These are phyloP conservation scores for Tetracladium marchalianum DNA, from an alignment of 495 filamentous ascomycete species.

Conservation along the genomic window DNA sequence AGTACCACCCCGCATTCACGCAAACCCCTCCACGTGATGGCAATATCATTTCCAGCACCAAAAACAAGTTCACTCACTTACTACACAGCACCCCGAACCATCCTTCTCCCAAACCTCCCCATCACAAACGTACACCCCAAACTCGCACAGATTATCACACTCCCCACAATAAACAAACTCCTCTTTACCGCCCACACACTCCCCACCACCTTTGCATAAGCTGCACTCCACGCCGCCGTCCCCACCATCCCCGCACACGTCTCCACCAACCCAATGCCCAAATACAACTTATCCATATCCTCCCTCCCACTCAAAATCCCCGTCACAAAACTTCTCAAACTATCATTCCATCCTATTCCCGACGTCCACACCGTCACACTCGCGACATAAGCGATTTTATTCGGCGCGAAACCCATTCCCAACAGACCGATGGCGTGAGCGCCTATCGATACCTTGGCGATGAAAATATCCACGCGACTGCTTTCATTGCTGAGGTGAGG, in stretches of 20 bases:
- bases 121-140: constrained; percentile 1
- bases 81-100: not conserved
- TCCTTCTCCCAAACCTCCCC: not conserved
- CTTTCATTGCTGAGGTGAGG: no score
- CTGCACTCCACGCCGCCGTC: constrained; percentile 2
- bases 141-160: not conserved
- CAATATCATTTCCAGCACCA: no score
- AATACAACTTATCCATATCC: constrained; percentile 3
- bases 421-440: not conserved
- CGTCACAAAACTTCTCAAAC: constrained; percentile 3
- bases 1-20: no score
- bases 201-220: constrained; percentile 1
- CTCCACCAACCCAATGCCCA: constrained; percentile 6
- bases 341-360: not conserved
- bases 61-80: no score
- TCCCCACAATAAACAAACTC: not conserved
- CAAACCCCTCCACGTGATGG: no score
- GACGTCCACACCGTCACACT: not conserved
- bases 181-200: not conserved
- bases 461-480: constrained; percentile 1
- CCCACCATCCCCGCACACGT: constrained; percentile 1
- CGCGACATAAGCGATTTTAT: not conserved
- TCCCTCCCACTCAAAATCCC: not conserved
- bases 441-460: not conserved
- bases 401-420: constrained; percentile 1